phyloP scores from a whole-genome alignment of 2,329 filamentous ascomycete genomes.

The Arthroderma uncinatum region DNA sequence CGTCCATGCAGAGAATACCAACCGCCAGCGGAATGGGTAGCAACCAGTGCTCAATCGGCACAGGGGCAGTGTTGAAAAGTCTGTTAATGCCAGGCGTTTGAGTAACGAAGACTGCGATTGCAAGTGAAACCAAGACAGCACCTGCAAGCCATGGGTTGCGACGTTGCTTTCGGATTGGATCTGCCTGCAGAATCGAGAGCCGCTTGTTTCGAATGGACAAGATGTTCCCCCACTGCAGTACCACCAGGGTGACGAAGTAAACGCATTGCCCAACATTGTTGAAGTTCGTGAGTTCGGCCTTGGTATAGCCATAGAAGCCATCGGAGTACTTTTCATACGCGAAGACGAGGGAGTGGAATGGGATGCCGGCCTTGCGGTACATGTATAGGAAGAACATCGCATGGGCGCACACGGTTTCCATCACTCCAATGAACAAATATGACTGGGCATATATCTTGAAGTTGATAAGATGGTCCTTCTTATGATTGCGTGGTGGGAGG shows the following conservation, averaged over 20 bases:
- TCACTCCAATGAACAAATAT: slow-evolving; percentile 59
- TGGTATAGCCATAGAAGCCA: slow-evolving; percentile 39
- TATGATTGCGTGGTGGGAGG: slow-evolving; percentile 55
- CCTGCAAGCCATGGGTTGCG: slow-evolving; percentile 60
- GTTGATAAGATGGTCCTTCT: slow-evolving; percentile 61
- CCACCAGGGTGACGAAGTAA: slow-evolving; percentile 69
- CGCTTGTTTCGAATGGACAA: slow-evolving; percentile 56
- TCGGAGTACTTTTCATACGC: slow-evolving; percentile 48
- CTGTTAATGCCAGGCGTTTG: slow-evolving; percentile 57
- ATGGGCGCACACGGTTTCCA: slow-evolving; percentile 50
- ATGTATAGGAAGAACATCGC: slow-evolving; percentile 59
- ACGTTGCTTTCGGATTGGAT: slow-evolving; percentile 52
- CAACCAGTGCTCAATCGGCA: slow-evolving; percentile 67
- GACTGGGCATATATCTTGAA: slow-evolving; percentile 61
- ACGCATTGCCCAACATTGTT: slow-evolving; percentile 60
- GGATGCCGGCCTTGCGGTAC: slow-evolving; percentile 45
- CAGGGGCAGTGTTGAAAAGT: slow-evolving; percentile 49
- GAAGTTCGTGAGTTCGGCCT: slow-evolving; percentile 44
- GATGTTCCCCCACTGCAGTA: slow-evolving; percentile 64
- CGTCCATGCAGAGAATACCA: slow-evolving; percentile 53
- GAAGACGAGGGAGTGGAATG: slow-evolving; percentile 57
- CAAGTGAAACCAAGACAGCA: slow-evolving; percentile 56
- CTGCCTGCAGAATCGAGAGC: slow-evolving; percentile 59
- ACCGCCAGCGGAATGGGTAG: slow-evolving; percentile 62
- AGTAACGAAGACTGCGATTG: slow-evolving; percentile 42